Base-by-base conservation (phyloP, 345 rosid genomes). In the Populus simonii region DNA sequence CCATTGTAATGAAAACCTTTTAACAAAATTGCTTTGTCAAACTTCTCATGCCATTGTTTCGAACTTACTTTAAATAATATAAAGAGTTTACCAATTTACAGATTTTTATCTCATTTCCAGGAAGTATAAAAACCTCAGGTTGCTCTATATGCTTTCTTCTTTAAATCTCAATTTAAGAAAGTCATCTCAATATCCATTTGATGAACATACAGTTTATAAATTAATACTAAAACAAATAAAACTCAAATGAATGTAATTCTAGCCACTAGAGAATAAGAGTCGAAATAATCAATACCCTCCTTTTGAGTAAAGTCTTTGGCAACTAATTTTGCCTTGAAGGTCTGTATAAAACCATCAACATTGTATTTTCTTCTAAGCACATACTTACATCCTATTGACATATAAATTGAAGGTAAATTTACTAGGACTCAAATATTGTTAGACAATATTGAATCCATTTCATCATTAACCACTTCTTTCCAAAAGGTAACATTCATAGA, bases 141-240 rank as follows among this genome's bases (percentile, higher is more conserved):
- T 5, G 38, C 38, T 36, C 1, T 6, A 36, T 36, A 36, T 6
- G 7, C 7, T 36, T 35, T 6, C 38, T 36, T 7, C 7, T 36
- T 36, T 0, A 67, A 8, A 2, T 72, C 0, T 43, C 41, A 29
- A 0, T 71, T 6, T 36, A 36, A 36, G 0, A 61, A 61, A 8
- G 66, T n/a, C 8, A 8, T 61, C 25, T 61, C n/a, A 8, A n/a
- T 12, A 61, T 61, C 66, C 66, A 78, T 81, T 68, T 74, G 72
- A 73, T 71, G 13, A 78, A 33, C 36, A 72, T 7, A 33, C 1
- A 68, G 6, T 2, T 78, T 25, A 36, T 68, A 5, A 20, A 81
- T 76, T 22, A 53, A 67, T 4, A 77, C 7, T 17, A 77, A 66
- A 25, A 74, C 12, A 33, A 81, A 49, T 0, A 9, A 2, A 72